Evolutionary conservation across 208 protist species (phyloP), one percentile per base, ranked within the genome.

Genomic region (Lotmaria passim): DNA sequence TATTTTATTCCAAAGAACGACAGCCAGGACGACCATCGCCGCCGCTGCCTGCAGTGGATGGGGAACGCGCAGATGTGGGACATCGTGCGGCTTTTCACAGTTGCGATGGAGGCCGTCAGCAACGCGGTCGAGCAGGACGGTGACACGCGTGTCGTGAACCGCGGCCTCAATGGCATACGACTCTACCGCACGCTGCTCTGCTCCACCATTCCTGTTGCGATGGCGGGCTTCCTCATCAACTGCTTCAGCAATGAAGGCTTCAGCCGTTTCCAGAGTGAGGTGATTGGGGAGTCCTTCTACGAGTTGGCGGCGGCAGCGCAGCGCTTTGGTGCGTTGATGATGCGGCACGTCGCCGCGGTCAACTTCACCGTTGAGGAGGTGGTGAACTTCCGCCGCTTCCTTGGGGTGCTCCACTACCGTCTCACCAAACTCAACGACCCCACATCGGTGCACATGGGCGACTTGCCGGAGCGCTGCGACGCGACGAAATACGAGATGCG

Each of bases 1-100:
- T 86, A 89, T 66, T 85, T 93, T 52, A 82, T 85, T 47, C 60
- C 77, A 0, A 73, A 57, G 28, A 83, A 85, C 57, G 87, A 86
- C 76, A 75, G 72, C 57, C 50, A 61, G 3, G 75, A 81, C n/a
- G 81, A 79, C 36, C 75, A 73, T 34, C 69, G 68, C n/a, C 48
- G 77, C 15, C 69, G 72, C 21, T 81, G 83, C 41, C 39, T 77
- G 63, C 69, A 72, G 36, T 89, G 82, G 88, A 89, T 84, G 81
- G 78, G 47, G 30, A 81, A 83, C 68, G 24, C 47, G 28, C 62
- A 76, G 30, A 71, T 80, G 53, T 93, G 88, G 88, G 14, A 60
- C 26, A 70, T 93, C 23, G 56, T 88, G 64, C 19, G 30, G 26
- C 65, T 85, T 36, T 74, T 88, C 36, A 64, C 78, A 5, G 21